These are phyloP conservation scores for Hemisphaericaspora xylofermentans DNA, from an alignment of 1,139 yeast genomes.

Conservation along the genomic window DNA sequence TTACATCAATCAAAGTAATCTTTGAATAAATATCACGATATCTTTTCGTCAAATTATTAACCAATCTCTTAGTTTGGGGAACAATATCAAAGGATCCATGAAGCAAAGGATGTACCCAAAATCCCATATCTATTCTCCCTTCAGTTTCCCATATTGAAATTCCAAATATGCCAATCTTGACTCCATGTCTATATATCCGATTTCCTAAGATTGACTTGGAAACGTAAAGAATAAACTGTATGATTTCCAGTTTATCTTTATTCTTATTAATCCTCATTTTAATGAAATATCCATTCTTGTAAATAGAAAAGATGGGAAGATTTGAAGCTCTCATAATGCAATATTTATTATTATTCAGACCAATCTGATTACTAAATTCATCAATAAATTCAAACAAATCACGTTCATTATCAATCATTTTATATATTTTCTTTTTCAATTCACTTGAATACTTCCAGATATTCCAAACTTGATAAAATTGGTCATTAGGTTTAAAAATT, in stretches of 20 bases:
- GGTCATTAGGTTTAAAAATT: constrained; percentile 7
- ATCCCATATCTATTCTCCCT: constrained; percentile 7
- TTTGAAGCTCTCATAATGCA: constrained; percentile 11
- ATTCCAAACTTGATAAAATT: constrained; percentile 11
- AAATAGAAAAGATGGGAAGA: constrained; percentile 10
- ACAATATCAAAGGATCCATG: constrained; percentile 13
- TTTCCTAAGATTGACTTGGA: background rate
- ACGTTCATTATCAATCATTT: constrained; percentile 7
- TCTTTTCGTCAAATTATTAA: background rate
- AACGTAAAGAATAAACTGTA: background rate
- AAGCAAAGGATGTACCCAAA: constrained; percentile 15
- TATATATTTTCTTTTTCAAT: constrained; percentile 5
- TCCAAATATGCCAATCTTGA: constrained; percentile 13
- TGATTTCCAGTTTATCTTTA: background rate
- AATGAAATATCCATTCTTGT: constrained; percentile 14
- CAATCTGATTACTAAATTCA: constrained; percentile 3
- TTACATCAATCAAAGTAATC: background rate
- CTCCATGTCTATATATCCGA: constrained; percentile 1
- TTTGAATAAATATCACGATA: constrained; percentile 34
- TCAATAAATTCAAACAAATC: constrained; percentile 9
- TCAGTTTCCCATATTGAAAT: constrained; percentile 5
- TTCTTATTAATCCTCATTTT: constrained; percentile 5
- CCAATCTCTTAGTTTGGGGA: background rate
- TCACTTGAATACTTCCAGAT: constrained; percentile 10
- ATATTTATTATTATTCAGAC: constrained; percentile 1